Evolutionary conservation across 306 rosid species (phyloP).

Genomic region (Dryas drummondii): DNA sequence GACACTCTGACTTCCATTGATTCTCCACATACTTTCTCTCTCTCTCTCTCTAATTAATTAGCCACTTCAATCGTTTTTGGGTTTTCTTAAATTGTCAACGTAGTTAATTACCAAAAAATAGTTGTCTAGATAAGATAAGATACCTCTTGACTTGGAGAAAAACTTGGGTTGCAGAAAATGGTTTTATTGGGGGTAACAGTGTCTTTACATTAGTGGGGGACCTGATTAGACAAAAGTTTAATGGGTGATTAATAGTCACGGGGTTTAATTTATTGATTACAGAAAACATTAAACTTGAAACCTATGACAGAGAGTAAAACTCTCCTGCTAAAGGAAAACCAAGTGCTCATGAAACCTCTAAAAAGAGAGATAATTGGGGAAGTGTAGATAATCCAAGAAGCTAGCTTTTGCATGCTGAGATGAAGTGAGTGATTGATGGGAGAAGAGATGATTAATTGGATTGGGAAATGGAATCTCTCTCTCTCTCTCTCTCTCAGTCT

Average conservation of each 20-base stretch:
- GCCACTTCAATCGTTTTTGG: constrained; percentile 4
- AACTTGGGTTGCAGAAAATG: not conserved
- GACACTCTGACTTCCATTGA: constrained; percentile 21
- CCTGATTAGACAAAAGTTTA: constrained; percentile 7
- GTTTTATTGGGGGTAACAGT: constrained; percentile 9
- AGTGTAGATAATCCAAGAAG: constrained; percentile 18
- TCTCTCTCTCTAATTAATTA: constrained; percentile 17
- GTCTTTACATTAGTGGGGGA: not conserved
- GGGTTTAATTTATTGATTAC: no score
- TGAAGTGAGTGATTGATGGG: constrained; percentile 37
- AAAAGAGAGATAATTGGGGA: constrained; percentile 29
- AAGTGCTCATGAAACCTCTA: constrained; percentile 25
- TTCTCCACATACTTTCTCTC: not conserved
- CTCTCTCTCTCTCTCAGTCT: constrained; percentile 34
- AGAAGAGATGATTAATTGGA: constrained; percentile 27
- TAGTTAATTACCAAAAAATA: constrained; percentile 19
- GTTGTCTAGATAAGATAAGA: constrained; percentile 18
- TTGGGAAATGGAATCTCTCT: constrained; percentile 54
- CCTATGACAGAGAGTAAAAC: not conserved
- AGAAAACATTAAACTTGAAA: not conserved
- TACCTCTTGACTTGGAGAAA: not conserved
- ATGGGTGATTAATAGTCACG: constrained; percentile 5
- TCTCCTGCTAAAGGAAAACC: constrained; percentile 11
- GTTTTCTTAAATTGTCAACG: not conserved
- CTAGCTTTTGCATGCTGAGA: constrained; percentile 30